These are phyloP conservation scores for Globisporangium apiculatum DNA, from an alignment of 352 stramenopile genomes.

Conservation along the genomic window DNA sequence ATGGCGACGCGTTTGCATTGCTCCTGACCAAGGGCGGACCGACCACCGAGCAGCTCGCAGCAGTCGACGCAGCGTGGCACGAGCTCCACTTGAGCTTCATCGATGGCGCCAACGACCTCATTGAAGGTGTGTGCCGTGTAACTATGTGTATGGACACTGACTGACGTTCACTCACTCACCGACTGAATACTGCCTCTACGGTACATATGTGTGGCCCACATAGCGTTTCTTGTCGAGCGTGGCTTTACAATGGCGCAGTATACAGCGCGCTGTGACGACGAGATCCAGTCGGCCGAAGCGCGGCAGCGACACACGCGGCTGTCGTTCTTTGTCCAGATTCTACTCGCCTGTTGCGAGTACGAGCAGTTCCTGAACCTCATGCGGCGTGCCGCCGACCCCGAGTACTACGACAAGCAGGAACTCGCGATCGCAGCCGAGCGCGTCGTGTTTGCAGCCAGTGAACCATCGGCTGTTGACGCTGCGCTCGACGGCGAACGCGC, in stretches of 20 bases:
- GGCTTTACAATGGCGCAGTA: constrained; percentile 79
- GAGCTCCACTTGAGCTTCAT: constrained; percentile 67
- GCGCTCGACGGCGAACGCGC: constrained; percentile 20
- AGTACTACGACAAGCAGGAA: constrained; percentile 81
- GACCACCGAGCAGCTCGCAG: constrained; percentile 43
- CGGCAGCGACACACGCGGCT: constrained; percentile 68
- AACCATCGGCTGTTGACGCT: constrained; percentile 17
- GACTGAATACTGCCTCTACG: background rate
- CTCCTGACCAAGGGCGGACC: constrained; percentile 57
- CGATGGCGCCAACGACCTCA: constrained; percentile 54
- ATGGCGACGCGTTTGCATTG: constrained; percentile 55
- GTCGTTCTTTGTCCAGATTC: constrained; percentile 79
- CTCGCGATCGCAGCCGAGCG: constrained; percentile 58
- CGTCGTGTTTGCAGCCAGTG: constrained; percentile 44
- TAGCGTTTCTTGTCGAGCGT: constrained; percentile 38
- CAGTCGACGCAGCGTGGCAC: constrained; percentile 60
- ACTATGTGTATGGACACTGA: background rate
- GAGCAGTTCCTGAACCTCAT: constrained; percentile 85
- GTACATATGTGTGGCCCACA: background rate
- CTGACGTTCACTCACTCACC: background rate
- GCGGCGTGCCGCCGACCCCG: constrained; percentile 62
- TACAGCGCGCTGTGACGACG: constrained; percentile 54
- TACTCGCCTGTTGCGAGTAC: constrained; percentile 72
- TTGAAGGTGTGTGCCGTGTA: constrained; percentile 28
- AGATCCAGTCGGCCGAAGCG: constrained; percentile 59